Conservation (phyloP, 768 basidiomycete species). For the Leccinum ochraceum region DNA sequence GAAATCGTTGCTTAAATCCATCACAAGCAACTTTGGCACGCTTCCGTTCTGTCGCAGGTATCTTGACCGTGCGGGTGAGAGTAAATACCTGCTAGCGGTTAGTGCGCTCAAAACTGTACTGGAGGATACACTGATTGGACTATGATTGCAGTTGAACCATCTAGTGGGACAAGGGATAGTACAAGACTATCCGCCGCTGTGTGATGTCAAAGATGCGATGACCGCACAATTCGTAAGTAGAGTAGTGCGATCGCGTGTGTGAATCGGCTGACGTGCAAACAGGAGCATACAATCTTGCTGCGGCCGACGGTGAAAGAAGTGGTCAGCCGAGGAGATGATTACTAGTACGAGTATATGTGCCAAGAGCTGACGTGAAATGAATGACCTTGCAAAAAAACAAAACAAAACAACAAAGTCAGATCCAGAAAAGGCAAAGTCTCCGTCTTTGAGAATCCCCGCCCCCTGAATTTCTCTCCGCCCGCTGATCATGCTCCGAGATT, state of each 20-base stretch:
- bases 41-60: constrained; percentile 95
- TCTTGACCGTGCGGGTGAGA: constrained; percentile 90
- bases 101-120: constrained; percentile 22
- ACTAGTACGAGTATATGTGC: constrained; percentile 41
- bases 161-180: constrained; percentile 89
- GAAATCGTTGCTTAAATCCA: constrained; percentile 81
- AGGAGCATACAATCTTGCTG: constrained; percentile 86
- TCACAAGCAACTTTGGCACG: constrained; percentile 92
- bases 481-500: constrained; percentile 29
- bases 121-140: constrained; percentile 1
- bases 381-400: neutral
- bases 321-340: constrained; percentile 83
- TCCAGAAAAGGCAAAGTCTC: constrained; percentile 22
- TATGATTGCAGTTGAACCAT: constrained; percentile 68
- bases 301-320: constrained; percentile 86
- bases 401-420: constrained; percentile 16
- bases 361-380: constrained; percentile 6
- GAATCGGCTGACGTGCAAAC: constrained; percentile 15
- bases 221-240: constrained; percentile 85
- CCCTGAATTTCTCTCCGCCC: neutral
- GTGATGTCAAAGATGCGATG: constrained; percentile 83
- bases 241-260: constrained; percentile 3
- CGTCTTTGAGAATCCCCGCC: constrained; percentile 1
- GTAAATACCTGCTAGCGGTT: constrained; percentile 89
- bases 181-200: constrained; percentile 89